phyloP scores from a whole-genome alignment of 225 moss, liverwort and hornwort species.

The Physcomitrellopsis africana region DNA sequence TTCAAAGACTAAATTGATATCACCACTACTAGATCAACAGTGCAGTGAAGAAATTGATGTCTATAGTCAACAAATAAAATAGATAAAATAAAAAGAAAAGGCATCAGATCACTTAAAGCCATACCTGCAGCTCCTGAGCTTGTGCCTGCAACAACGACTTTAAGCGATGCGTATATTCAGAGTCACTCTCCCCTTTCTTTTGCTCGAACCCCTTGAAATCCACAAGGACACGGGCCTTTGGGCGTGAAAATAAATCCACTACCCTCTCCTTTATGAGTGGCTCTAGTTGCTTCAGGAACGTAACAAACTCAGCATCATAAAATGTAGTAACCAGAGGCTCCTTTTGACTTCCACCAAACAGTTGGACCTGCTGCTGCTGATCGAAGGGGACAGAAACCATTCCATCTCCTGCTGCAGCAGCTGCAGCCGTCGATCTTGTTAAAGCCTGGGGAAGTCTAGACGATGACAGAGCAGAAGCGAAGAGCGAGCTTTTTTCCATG shows the following conservation, averaged over 20 bases:
- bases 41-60: slow-evolving; percentile 10
- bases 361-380: slow-evolving; percentile 48
- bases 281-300: slow-evolving; percentile 65
- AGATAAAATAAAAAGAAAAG: not conserved
- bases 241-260: slow-evolving; percentile 81
- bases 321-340: slow-evolving; percentile 81
- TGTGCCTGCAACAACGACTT: slow-evolving; percentile 63
- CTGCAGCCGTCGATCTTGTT: slow-evolving; percentile 82
- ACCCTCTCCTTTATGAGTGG: slow-evolving; percentile 75
- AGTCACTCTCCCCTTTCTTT: slow-evolving; percentile 69
- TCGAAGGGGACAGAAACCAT: slow-evolving; percentile 59
- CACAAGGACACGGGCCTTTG: slow-evolving; percentile 57
- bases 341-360: slow-evolving; percentile 29
- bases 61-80: not conserved
- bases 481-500: slow-evolving; percentile 67
- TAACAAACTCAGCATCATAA: slow-evolving; percentile 81
- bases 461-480: slow-evolving; percentile 59
- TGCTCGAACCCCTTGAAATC: slow-evolving; percentile 68
- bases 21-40: not conserved
- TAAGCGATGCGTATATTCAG: slow-evolving; percentile 61
- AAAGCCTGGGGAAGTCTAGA: slow-evolving; percentile 81
- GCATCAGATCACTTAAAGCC: not conserved
- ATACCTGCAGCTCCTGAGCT: slow-evolving; percentile 84
- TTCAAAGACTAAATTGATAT: not conserved
- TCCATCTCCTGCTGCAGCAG: slow-evolving; percentile 87